A percentile compares a stretch with the other conserved stretches of the same genome.
phyloP scores from a whole-genome alignment of 495 filamentous ascomycete genomes.

The Penicillium simplicissimum region DNA sequence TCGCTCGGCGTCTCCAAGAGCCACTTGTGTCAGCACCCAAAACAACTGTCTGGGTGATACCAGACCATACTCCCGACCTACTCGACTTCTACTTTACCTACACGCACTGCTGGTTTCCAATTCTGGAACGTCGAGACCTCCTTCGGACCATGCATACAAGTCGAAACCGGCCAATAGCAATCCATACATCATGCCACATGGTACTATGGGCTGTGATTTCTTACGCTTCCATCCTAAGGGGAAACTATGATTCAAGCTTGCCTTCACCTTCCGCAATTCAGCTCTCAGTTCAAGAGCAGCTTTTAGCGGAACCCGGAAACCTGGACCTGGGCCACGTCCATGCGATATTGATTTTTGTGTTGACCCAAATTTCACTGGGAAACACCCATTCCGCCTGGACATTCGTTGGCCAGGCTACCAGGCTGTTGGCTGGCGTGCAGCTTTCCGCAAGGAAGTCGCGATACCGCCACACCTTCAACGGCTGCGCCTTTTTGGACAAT shows the following conservation, averaged over 20 bases:
- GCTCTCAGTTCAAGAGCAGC: constrained; percentile 13
- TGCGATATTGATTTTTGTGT: constrained; percentile 54
- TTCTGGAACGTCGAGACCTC: constrained; percentile 60
- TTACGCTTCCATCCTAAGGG: constrained; percentile 14
- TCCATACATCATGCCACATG: constrained; percentile 24
- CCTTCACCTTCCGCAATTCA: constrained; percentile 9
- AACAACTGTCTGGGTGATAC: constrained; percentile 9
- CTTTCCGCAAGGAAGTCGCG: constrained; percentile 9
- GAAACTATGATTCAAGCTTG: background rate
- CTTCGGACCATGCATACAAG: constrained; percentile 31
- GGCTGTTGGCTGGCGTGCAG: constrained; percentile 39
- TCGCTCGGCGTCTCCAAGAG: background rate
- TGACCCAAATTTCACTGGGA: constrained; percentile 50
- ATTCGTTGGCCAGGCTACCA: constrained; percentile 52
- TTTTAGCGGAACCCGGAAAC: constrained; percentile 23
- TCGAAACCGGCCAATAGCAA: background rate
- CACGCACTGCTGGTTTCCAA: constrained; percentile 66
- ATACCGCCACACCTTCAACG: constrained; percentile 25
- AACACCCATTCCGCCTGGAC: constrained; percentile 49
- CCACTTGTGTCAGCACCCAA: background rate
- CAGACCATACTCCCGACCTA: constrained; percentile 33
- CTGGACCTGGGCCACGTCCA: constrained; percentile 54
- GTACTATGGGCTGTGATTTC: constrained; percentile 26
- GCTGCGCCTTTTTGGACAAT: constrained; percentile 26
- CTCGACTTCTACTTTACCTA: constrained; percentile 65